These are phyloP conservation scores for Alnus rubra DNA, from an alignment of 306 rosid genomes.

Conservation along the genomic window DNA sequence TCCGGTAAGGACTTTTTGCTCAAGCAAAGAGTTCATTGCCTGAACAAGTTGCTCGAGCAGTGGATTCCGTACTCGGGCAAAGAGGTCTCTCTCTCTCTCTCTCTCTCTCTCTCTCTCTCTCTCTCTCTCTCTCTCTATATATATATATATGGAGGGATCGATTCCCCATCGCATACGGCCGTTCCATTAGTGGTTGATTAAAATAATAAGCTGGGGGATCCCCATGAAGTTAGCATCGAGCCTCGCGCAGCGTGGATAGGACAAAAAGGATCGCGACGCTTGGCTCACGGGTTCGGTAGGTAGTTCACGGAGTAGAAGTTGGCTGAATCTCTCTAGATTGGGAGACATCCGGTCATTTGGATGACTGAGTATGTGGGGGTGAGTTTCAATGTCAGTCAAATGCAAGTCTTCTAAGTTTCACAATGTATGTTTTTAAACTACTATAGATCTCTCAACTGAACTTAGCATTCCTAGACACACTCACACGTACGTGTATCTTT, in stretches of 20 bases:
- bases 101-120: too few species aligned
- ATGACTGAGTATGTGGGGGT: slow-evolving; percentile 17
- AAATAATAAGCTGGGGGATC: slow-evolving; percentile 31
- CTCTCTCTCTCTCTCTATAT: too few species aligned
- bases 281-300: slow-evolving; percentile 29
- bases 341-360: slow-evolving; percentile 14
- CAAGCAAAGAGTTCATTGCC: too few species aligned
- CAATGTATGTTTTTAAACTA: background rate
- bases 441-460: background rate
- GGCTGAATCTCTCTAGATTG: slow-evolving; percentile 40
- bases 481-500: background rate
- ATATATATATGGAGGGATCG: too few species aligned
- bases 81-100: too few species aligned
- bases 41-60: too few species aligned
- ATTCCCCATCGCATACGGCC: too few species aligned
- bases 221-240: slow-evolving; percentile 31
- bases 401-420: background rate
- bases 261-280: slow-evolving; percentile 26
- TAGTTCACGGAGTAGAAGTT: slow-evolving; percentile 28
- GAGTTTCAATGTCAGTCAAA: slow-evolving; percentile 12
- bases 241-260: slow-evolving; percentile 20
- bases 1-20: too few species aligned
- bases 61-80: too few species aligned
- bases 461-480: background rate
- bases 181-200: background rate